Evolutionary conservation across 176 grass and related monocot genomes (phyloP).

Genomic region (Thalia dealbata): DNA sequence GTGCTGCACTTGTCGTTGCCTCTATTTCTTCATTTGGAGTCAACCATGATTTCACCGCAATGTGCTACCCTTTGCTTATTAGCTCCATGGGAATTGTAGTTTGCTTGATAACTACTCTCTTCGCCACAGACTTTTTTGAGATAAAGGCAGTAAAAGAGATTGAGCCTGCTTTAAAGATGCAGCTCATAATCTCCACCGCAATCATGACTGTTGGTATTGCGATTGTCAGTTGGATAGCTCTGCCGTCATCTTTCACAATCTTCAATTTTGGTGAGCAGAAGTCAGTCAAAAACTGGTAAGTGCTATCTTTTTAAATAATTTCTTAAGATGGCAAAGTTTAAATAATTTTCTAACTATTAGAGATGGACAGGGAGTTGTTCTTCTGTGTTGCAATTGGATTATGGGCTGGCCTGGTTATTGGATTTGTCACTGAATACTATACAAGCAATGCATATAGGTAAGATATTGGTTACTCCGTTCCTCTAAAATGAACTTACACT

Average conservation of each 20-base stretch:
- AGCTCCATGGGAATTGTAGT: conserved; percentile 43
- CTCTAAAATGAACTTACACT: background rate
- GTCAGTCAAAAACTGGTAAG: conserved; percentile 33
- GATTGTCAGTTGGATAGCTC: conserved; percentile 34
- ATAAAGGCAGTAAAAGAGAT: conserved; percentile 43
- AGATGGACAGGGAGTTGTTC: conserved; percentile 32
- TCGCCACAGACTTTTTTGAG: conserved; percentile 42
- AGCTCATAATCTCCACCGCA: conserved; percentile 36
- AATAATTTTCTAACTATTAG: background rate
- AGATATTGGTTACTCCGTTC: background rate
- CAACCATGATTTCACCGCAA: conserved; percentile 48
- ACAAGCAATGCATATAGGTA: conserved; percentile 53
- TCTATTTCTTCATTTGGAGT: conserved; percentile 51
- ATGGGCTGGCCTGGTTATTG: conserved; percentile 50
- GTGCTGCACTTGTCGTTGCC: conserved; percentile 42
- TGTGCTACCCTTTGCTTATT: conserved; percentile 47
- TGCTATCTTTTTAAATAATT: background rate
- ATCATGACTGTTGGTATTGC: conserved; percentile 39
- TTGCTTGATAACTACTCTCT: conserved; percentile 43
- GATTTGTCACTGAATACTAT: conserved; percentile 52
- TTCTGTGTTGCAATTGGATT: conserved; percentile 43
- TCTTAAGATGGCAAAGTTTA: background rate
- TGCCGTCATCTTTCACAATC: conserved; percentile 41
- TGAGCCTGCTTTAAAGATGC: conserved; percentile 37
- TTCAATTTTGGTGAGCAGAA: conserved; percentile 48